phyloP scores from a whole-genome alignment of 257 asterid species.

The Fraxinus excelsior region DNA sequence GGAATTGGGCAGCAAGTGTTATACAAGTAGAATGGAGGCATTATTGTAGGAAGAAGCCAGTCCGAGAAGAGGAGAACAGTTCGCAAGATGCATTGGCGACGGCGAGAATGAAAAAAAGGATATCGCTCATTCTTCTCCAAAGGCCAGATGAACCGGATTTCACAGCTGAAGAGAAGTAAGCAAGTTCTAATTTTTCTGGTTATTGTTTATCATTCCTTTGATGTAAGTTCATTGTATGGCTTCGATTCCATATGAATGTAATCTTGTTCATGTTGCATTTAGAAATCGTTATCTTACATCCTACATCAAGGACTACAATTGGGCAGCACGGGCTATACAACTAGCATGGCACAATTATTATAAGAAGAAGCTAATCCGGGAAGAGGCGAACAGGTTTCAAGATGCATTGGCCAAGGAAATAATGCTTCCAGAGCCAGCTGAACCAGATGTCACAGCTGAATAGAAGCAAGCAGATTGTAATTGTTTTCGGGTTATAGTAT shows the following conservation, averaged over 20 bases:
- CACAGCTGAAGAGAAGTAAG: not conserved
- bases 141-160: slow-evolving; percentile 91
- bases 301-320: no score
- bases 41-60: slow-evolving; percentile 66
- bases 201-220: not conserved
- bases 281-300: not conserved
- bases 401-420: no score
- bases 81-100: slow-evolving; percentile 74
- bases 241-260: no score
- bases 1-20: slow-evolving; percentile 55
- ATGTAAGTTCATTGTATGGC: not conserved
- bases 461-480: no score
- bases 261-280: not conserved
- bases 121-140: slow-evolving; percentile 72
- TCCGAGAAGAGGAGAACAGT: slow-evolving; percentile 68
- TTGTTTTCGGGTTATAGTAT: no score
- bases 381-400: no score
- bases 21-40: slow-evolving; percentile 82
- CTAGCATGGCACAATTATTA: no score
- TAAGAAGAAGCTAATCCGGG: no score
- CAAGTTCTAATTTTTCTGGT: not conserved
- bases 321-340: no score
- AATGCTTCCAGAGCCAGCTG: no score
- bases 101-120: slow-evolving; percentile 36
- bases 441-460: no score